phyloP scores from a whole-genome alignment of 179 eudicot species.

The Silene noctiflora region DNA sequence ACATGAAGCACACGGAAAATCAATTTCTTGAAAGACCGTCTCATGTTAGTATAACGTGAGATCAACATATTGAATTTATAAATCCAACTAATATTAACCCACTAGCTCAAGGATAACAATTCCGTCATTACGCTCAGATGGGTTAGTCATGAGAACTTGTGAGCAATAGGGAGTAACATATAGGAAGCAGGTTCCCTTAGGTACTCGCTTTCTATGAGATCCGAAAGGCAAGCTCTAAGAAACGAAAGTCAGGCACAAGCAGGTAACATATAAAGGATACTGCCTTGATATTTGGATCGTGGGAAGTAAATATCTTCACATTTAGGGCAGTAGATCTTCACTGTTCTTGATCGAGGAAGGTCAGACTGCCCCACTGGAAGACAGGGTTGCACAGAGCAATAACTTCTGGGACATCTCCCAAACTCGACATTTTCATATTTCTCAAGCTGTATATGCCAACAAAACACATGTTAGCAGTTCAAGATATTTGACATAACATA shows the following conservation, averaged over 20 bases:
- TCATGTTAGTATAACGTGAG: not conserved
- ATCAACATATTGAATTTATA: not conserved
- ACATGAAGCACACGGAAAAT: not conserved
- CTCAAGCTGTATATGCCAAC: constrained; percentile 27
- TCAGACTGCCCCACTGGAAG: constrained; percentile 40
- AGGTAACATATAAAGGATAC: constrained; percentile 30
- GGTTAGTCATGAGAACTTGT: not conserved
- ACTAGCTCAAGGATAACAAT: not conserved
- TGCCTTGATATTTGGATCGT: constrained; percentile 36
- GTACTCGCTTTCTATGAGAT: not conserved
- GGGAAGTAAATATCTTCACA: constrained; percentile 39
- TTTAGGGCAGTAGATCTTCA: constrained; percentile 38
- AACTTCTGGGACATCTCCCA: constrained; percentile 36
- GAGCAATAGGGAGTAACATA: not conserved
- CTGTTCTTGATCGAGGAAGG: constrained; percentile 29
- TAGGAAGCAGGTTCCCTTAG: not conserved
- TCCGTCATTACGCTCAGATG: not conserved
- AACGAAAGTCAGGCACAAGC: not conserved
- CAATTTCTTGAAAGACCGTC: not conserved
- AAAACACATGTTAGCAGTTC: constrained; percentile 12
- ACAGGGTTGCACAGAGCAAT: constrained; percentile 34
- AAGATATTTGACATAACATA: constrained; percentile 16
- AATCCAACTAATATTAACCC: no score
- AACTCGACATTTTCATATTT: constrained; percentile 31
- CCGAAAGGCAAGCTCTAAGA: constrained; percentile 1